A percentile compares a stretch with the other conserved stretches of the same genome.
These are phyloP conservation scores for Pseudogymnoascus sp. DNA, from an alignment of 2,329 filamentous ascomycete species.

Conservation along the genomic window DNA sequence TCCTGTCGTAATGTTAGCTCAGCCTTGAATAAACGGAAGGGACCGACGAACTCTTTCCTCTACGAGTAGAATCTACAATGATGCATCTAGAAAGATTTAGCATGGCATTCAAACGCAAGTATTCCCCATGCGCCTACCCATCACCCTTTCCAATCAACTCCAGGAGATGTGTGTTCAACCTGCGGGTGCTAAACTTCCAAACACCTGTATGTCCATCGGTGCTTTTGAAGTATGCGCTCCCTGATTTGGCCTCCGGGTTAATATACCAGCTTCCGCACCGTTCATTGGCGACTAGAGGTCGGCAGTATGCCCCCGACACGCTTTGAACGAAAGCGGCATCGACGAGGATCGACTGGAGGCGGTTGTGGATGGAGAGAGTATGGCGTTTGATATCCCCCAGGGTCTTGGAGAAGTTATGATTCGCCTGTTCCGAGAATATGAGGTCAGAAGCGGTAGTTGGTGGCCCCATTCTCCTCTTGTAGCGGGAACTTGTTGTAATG, in stretches of 20 bases:
- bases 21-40: background rate
- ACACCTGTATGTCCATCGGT: slow-evolving; percentile 89
- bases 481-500: background rate
- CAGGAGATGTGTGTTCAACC: slow-evolving; percentile 79
- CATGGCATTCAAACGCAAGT: background rate
- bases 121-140: slow-evolving; percentile 46
- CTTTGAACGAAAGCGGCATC: slow-evolving; percentile 69
- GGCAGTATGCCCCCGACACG: slow-evolving; percentile 47
- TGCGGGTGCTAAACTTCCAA: slow-evolving; percentile 81
- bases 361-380: slow-evolving; percentile 73
- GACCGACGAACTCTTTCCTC: slow-evolving; percentile 66
- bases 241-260: slow-evolving; percentile 53
- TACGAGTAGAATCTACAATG: slow-evolving; percentile 85
- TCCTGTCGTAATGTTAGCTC: slow-evolving; percentile 38
- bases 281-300: slow-evolving; percentile 86
- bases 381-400: slow-evolving; percentile 69
- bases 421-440: slow-evolving; percentile 41
- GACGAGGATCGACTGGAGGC: slow-evolving; percentile 68
- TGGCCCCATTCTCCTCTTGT: slow-evolving; percentile 23
- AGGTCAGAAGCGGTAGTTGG: slow-evolving; percentile 44
- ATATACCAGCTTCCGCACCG: slow-evolving; percentile 97
- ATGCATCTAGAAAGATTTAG: slow-evolving; percentile 50
- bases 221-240: slow-evolving; percentile 92
- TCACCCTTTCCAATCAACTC: slow-evolving; percentile 58
- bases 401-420: slow-evolving; percentile 61